Evolutionary conservation across 1,139 yeast species (phyloP), one percentile per base, ranked within the genome.

Genomic region (Kurtzmaniella quercitrusa): DNA sequence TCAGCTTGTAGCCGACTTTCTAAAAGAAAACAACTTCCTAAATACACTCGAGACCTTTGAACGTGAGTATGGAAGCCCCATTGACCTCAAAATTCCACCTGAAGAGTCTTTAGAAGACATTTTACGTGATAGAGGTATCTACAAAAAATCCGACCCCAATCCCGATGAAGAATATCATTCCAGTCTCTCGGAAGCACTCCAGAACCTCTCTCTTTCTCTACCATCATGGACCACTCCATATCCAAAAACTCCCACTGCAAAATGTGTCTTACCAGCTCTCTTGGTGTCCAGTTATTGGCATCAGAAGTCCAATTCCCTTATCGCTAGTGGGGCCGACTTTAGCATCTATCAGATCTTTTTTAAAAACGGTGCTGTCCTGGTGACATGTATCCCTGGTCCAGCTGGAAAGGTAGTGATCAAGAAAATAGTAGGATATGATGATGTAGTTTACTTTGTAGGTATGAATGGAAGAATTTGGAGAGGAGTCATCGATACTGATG

Each of bases 1-100:
- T 43, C 53, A 59, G 39, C 56, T 82, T 29, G 66, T 85, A 12
- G 87, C 86, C 0, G 78, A 79, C 25, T 84, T 75, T 51, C 67
- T 85, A 14, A 58, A 66, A 37, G 61, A 68, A 16, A 70, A 79
- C 37, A 76, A 77, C 1, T 73, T 69, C 42, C 48, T 46, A 1
- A 62, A 64, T 1, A 79, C 91, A 0, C 60, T 82, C 10, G 58
- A 59, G 12, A 57, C 65, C 8, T 77, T 83, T 44, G 77, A 81
- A 48, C 50, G 54, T 16, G 85, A 81, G 42, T 58, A 72, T 19
- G 75, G 75, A 0, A 53, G 60, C 23, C 67, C 73, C 2, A 58
- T 69, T 16, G 53, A 53, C 12, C 60, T 1, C 37, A 47, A 4
- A 40, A 51, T 9, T 46, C 55, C 11, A 52, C 59, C 23, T 50